Evolutionary conservation across 257 asterid species (phyloP).

Genomic region (Petunia axillaris): DNA sequence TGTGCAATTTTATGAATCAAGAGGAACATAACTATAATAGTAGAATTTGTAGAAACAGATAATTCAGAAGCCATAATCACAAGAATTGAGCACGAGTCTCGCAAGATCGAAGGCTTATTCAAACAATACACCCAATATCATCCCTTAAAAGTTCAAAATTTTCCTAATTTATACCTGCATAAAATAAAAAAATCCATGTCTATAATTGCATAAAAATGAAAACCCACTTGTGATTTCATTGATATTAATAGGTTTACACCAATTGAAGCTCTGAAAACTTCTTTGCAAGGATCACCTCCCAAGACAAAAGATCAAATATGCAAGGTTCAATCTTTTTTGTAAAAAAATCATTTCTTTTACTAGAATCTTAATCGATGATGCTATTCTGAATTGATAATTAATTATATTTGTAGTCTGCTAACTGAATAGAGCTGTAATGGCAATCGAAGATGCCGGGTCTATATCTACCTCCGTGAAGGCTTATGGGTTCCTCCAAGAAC

Average conservation of each 20-base stretch:
- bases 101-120: slow-evolving; percentile 98
- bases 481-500: no score
- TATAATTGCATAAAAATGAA: neutral
- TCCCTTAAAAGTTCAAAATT: neutral
- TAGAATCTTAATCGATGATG: neutral
- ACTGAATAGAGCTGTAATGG: no score
- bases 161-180: neutral
- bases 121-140: slow-evolving; percentile 54
- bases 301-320: slow-evolving; percentile 92
- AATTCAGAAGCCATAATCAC: slow-evolving; percentile 84
- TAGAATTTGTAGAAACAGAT: slow-evolving; percentile 75
- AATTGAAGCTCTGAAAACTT: slow-evolving; percentile 97
- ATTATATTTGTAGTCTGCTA: no score
- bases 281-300: slow-evolving; percentile 97
- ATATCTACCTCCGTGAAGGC: no score
- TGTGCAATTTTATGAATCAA: no score
- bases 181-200: neutral
- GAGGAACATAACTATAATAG: slow-evolving; percentile 32
- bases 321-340: slow-evolving; percentile 55
- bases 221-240: slow-evolving; percentile 5
- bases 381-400: no score
- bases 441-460: no score
- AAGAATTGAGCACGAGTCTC: slow-evolving; percentile 93
- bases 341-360: neutral
- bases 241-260: slow-evolving; percentile 72